These are phyloP conservation scores for Corylus americana DNA, from an alignment of 306 rosid species.

Conservation along the genomic window DNA sequence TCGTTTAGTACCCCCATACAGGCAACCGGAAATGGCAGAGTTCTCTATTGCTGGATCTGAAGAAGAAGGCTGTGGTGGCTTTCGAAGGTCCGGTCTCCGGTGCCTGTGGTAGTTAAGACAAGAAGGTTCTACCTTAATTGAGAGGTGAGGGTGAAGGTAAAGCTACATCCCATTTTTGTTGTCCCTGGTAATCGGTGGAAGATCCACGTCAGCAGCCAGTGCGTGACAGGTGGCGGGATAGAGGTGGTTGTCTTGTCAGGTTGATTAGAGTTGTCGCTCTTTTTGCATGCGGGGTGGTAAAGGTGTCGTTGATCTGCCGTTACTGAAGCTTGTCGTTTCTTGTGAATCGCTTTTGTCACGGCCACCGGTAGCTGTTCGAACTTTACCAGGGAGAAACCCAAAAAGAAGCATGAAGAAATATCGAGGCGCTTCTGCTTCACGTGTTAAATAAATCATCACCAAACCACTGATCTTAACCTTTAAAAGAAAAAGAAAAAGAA, in stretches of 20 bases:
- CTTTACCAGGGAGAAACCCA: too few relatives aligned
- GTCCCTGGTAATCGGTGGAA: background rate
- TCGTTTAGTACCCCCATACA: slow-evolving; percentile 49
- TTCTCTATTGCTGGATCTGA: background rate
- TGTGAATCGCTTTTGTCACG: background rate
- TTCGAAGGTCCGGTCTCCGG: background rate
- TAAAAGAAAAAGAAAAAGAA: too few relatives aligned
- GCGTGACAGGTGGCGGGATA: slow-evolving; percentile 16
- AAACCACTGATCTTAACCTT: too few relatives aligned
- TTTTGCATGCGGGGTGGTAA: background rate
- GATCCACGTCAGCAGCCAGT: slow-evolving; percentile 31
- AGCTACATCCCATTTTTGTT: background rate
- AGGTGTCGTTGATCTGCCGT: too few relatives aligned
- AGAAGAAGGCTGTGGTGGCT: background rate
- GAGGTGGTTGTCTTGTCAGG: background rate
- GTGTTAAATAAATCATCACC: too few relatives aligned
- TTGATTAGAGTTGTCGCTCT: background rate
- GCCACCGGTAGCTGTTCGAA: too few relatives aligned
- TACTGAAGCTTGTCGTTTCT: background rate
- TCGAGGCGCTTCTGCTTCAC: too few relatives aligned
- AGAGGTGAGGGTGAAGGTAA: background rate
- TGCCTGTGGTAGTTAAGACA: too few relatives aligned
- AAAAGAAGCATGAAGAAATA: too few relatives aligned
- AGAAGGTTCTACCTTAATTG: background rate
- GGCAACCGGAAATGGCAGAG: slow-evolving; percentile 7